A percentile compares a stretch with the other conserved stretches of the same genome.
Evolutionary conservation across 1,284 basidiomycete species (phyloP).

Genomic region (Abortiporus biennis): DNA sequence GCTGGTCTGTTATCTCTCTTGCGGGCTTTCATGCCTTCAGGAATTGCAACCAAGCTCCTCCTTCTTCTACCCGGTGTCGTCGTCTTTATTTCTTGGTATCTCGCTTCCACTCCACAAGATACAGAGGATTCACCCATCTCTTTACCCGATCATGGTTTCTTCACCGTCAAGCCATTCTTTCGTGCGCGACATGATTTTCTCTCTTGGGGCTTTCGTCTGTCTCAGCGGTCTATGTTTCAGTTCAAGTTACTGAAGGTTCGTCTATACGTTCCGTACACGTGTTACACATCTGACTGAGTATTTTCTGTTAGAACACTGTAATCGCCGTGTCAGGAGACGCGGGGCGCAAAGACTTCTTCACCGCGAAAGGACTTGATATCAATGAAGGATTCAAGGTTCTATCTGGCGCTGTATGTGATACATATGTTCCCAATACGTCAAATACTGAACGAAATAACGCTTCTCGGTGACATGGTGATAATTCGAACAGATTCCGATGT

Average conservation of each 20-base stretch:
- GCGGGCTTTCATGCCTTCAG: slow-evolving; percentile 39
- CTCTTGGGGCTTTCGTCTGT: slow-evolving; percentile 59
- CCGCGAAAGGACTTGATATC: slow-evolving; percentile 60
- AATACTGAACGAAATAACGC: too few species aligned
- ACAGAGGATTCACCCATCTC: slow-evolving; percentile 38
- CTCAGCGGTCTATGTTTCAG: slow-evolving; percentile 57
- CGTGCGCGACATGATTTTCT: slow-evolving; percentile 62
- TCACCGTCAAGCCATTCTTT: slow-evolving; percentile 61
- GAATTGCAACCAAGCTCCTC: slow-evolving; percentile 46
- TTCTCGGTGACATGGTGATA: too few species aligned
- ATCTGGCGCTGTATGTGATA: slow-evolving; percentile 67
- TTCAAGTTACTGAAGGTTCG: slow-evolving; percentile 58
- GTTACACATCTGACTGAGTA: too few species aligned
- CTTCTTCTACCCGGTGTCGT: slow-evolving; percentile 50
- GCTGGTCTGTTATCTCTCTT: slow-evolving; percentile 56
- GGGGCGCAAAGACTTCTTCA: slow-evolving; percentile 63
- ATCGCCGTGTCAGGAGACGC: slow-evolving; percentile 67
- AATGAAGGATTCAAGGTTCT: slow-evolving; percentile 72
- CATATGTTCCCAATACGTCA: too few species aligned
- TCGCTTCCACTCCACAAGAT: slow-evolving; percentile 19
- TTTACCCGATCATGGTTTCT: slow-evolving; percentile 49
- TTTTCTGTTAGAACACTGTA: slow-evolving; percentile 58
- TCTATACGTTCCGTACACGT: slow-evolving; percentile 18
- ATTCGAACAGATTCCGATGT: slow-evolving; percentile 56
- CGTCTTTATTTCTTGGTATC: slow-evolving; percentile 33